Evolutionary conservation across 805 yeast species (phyloP).

Genomic region (Lachancea fermentati): DNA sequence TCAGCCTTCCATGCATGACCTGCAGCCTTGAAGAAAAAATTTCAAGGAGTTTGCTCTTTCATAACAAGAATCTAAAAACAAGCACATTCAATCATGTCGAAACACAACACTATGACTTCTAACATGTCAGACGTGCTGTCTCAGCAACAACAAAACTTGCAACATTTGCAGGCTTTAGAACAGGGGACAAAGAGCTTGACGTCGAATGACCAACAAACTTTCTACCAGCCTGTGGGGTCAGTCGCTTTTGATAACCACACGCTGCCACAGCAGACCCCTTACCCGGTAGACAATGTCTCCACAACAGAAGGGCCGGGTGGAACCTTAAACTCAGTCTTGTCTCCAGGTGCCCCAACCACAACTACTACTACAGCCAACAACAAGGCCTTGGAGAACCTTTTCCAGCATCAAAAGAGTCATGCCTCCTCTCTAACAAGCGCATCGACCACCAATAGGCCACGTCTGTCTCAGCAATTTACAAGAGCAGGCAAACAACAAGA

Average conservation of each 20-base stretch:
- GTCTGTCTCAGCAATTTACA: constrained; percentile 11
- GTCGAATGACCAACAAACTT: constrained; percentile 4
- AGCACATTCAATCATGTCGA: constrained; percentile 23
- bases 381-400: constrained; percentile 9
- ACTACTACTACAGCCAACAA: constrained; percentile 13
- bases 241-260: constrained; percentile 1
- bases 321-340: too few species aligned
- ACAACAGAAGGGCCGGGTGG: background rate
- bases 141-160: constrained; percentile 42
- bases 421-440: constrained; percentile 12
- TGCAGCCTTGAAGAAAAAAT: constrained; percentile 1
- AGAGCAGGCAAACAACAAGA: constrained; percentile 28
- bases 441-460: constrained; percentile 9
- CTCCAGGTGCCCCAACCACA: constrained; percentile 5
- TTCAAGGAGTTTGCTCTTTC: background rate
- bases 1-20: background rate
- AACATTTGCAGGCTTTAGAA: constrained; percentile 32
- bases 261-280: constrained; percentile 3
- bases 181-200: background rate
- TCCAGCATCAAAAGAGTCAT: constrained; percentile 11
- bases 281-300: constrained; percentile 8
- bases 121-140: constrained; percentile 34
- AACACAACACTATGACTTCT: constrained; percentile 36
- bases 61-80: constrained; percentile 1
- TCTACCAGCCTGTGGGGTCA: background rate